These are phyloP conservation scores for Uncinocarpus reesii DNA, from an alignment of 2,329 filamentous ascomycete genomes.

Conservation along the genomic window DNA sequence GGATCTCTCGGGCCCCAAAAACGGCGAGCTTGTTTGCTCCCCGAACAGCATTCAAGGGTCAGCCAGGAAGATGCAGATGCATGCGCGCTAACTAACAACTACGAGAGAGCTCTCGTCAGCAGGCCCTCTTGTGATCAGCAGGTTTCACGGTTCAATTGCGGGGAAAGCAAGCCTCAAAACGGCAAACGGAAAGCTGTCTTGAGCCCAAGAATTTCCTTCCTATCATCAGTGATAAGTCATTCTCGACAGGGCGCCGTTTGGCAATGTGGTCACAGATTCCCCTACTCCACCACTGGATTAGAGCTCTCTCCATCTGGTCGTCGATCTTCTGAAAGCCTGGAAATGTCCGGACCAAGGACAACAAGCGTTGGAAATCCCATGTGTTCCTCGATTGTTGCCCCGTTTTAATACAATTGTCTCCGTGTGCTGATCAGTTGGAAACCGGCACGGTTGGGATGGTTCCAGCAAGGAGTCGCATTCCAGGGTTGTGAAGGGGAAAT, in stretches of 20 bases:
- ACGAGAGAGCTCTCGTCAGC: too few relatives aligned
- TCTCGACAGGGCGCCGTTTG: background rate
- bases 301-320: too few relatives aligned
- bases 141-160: background rate
- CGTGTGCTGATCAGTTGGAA: background rate
- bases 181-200: background rate
- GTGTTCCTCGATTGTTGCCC: background rate
- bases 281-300: too few relatives aligned
- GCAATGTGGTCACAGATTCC: too few relatives aligned
- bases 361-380: background rate
- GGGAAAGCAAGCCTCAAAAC: background rate
- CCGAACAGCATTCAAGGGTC: too few relatives aligned
- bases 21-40: too few relatives aligned
- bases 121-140: background rate
- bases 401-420: background rate
- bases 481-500: background rate
- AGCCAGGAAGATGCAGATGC: background rate
- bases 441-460: constrained; percentile 3
- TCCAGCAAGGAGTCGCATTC: constrained; percentile 3
- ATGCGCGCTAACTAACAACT: background rate
- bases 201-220: background rate
- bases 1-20: too few relatives aligned
- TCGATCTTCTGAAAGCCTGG: too few relatives aligned
- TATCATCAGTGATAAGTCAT: too few relatives aligned
- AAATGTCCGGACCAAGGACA: background rate